phyloP scores from a whole-genome alignment of 345 rosid species.

The Diplotaxis tenuifolia region DNA sequence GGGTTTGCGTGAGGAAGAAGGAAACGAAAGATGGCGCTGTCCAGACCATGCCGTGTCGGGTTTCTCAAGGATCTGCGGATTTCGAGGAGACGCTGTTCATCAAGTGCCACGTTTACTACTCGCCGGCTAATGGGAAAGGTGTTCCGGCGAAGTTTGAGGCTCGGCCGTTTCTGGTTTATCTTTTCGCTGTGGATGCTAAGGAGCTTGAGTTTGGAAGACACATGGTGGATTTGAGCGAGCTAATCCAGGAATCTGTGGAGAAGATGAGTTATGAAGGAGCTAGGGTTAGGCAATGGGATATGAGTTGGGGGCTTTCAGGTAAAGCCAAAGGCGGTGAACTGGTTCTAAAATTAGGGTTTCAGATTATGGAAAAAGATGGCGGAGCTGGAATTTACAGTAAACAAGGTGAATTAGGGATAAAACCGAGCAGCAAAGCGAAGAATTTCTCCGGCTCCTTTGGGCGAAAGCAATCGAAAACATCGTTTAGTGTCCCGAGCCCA shows the following conservation, averaged over 20 bases:
- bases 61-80: slow-evolving; percentile 84
- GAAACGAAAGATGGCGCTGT: slow-evolving; percentile 83
- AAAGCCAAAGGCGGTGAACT: slow-evolving; percentile 95
- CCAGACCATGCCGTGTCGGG: slow-evolving; percentile 88
- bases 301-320: slow-evolving; percentile 62
- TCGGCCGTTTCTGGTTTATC: slow-evolving; percentile 69
- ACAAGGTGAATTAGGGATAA: slow-evolving; percentile 52
- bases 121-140: slow-evolving; percentile 52
- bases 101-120: slow-evolving; percentile 75
- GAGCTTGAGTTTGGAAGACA: slow-evolving; percentile 82
- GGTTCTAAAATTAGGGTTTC: slow-evolving; percentile 74
- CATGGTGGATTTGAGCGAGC: slow-evolving; percentile 59
- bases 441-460: slow-evolving; percentile 54
- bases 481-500: slow-evolving; percentile 91
- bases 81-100: slow-evolving; percentile 87
- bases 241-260: slow-evolving; percentile 79
- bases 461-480: slow-evolving; percentile 71
- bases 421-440: slow-evolving; percentile 41
- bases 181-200: slow-evolving; percentile 72
- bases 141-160: slow-evolving; percentile 61
- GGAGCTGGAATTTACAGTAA: slow-evolving; percentile 79
- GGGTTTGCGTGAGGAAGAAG: slow-evolving; percentile 80
- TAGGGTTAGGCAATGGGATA: slow-evolving; percentile 91
- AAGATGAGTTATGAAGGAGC: slow-evolving; percentile 66
- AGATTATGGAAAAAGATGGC: slow-evolving; percentile 93